Evolutionary conservation across 208 protist species (phyloP), one percentile per base, ranked within the genome.

Genomic region (Leishmania arabica): DNA sequence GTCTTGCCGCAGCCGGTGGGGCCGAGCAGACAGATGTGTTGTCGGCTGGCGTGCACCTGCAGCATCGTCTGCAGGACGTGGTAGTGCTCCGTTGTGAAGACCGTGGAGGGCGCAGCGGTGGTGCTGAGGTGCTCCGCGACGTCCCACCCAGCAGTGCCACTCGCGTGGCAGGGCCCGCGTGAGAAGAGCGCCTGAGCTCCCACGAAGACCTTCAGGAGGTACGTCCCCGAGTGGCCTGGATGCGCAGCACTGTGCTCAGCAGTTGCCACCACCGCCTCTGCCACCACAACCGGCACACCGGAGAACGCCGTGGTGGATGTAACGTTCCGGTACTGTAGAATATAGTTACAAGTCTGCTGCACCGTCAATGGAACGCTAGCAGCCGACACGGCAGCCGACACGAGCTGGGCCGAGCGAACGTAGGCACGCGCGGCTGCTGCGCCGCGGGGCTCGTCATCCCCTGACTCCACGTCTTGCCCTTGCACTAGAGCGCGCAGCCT

Each of bases 1-100:
- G 92, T 96, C 86, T 99, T 99, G 60, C 98, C 98, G 75, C 89
- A 91, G 58, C 98, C 98, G 42, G 93, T 93, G 6, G 88, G 83
- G 17, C 98, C 98, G 27, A 98, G 74, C 8, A 99, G 78, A 79
- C 92, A 91, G 53, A 97, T 88, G 86, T 98, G 95, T 75, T 88
- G 86, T 34, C 94, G 85, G 21, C 86, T 85, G 71, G 89, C 88
- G 85, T 95, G 92, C 24, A 91, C 70, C 71, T 95, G 92, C 47
- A 95, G 85, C 92, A 95, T 94, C 60, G 88, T 85, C 83, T 95
- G 92, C 77, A 95, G 68, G 13, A 93, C 80, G 83, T 94, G 87
- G 78, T 88, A 87, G 75, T 93, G 92, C 72, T 84, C 90, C 37
- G 90, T 83, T 9, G 92, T 95, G 60, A 94, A 86, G 56, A 93